Percentiles rank a stretch among this genome's conserved stretches.
These are phyloP conservation scores for Collariella sp. DNA, from an alignment of 495 filamentous ascomycete species.

Conservation along the genomic window DNA sequence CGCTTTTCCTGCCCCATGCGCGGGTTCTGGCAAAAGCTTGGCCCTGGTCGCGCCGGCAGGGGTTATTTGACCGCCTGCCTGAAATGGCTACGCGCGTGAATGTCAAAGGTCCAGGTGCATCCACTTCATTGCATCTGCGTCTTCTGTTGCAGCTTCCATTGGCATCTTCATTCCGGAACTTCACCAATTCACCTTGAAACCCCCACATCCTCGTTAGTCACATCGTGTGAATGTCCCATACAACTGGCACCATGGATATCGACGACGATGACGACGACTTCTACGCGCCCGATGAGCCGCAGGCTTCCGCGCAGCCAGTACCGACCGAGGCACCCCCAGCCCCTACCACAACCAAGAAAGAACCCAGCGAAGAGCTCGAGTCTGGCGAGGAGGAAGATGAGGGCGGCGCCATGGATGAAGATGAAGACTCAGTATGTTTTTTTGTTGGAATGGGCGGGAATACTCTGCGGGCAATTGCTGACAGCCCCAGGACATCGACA, in stretches of 20 bases:
- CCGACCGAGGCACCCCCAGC: slow-evolving; percentile 8
- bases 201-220: neutral
- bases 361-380: slow-evolving; percentile 43
- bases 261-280: slow-evolving; percentile 67
- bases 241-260: slow-evolving; percentile 46
- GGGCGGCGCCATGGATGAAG: slow-evolving; percentile 66
- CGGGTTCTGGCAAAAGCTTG: slow-evolving; percentile 9
- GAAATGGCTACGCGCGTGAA: neutral
- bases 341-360: slow-evolving; percentile 16
- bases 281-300: slow-evolving; percentile 47
- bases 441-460: slow-evolving; percentile 1
- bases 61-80: slow-evolving; percentile 24
- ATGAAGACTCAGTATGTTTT: slow-evolving; percentile 42
- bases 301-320: slow-evolving; percentile 20
- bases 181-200: neutral
- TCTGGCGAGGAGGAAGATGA: slow-evolving; percentile 59
- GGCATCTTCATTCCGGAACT: neutral
- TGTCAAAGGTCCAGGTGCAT: neutral
- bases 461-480: slow-evolving; percentile 13
- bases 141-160: neutral
- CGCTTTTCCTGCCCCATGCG: slow-evolving; percentile 17
- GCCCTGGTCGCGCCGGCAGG: slow-evolving; percentile 10
- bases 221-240: neutral
- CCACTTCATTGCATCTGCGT: neutral
- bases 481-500: slow-evolving; percentile 71